Conservation (phyloP, 768 basidiomycete species). For the Psilocybe subaeruginosa region DNA sequence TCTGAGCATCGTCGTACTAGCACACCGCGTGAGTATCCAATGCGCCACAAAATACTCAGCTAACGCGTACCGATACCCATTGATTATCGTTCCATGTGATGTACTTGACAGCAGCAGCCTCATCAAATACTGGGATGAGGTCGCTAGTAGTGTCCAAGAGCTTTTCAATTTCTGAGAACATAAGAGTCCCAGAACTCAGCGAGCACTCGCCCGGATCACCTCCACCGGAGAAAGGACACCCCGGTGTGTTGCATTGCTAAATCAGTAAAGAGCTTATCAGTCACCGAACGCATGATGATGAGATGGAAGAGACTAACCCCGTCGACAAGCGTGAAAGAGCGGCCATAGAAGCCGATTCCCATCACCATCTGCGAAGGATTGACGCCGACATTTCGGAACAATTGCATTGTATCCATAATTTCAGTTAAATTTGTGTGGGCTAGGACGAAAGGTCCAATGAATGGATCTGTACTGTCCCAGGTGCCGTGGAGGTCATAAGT, state of each 20-base stretch:
- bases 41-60: background rate
- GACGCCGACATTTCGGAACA: conserved; percentile 9
- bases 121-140: conserved; percentile 6
- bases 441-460: background rate
- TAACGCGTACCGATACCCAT: conserved; percentile 6
- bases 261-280: background rate
- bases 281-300: background rate
- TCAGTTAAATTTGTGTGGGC: conserved; percentile 13
- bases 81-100: conserved; percentile 12
- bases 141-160: conserved; percentile 1
- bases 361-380: conserved; percentile 13
- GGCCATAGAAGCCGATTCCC: conserved; percentile 12
- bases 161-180: conserved; percentile 11
- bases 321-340: conserved; percentile 6
- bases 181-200: conserved; percentile 8
- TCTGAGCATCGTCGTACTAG: conserved; percentile 7
- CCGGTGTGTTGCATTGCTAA: background rate
- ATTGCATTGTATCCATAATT: conserved; percentile 9
- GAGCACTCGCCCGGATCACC: conserved; percentile 9
- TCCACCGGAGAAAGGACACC: conserved; percentile 9
- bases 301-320: conserved; percentile 2
- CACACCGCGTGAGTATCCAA: background rate
- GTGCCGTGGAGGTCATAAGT: conserved; percentile 12
- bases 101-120: conserved; percentile 8
- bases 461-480: conserved; percentile 9